A percentile compares a stretch with the other conserved stretches of the same genome.
phyloP scores from a whole-genome alignment of 1,139 yeast species.

The Geotrichum klebahnii region DNA sequence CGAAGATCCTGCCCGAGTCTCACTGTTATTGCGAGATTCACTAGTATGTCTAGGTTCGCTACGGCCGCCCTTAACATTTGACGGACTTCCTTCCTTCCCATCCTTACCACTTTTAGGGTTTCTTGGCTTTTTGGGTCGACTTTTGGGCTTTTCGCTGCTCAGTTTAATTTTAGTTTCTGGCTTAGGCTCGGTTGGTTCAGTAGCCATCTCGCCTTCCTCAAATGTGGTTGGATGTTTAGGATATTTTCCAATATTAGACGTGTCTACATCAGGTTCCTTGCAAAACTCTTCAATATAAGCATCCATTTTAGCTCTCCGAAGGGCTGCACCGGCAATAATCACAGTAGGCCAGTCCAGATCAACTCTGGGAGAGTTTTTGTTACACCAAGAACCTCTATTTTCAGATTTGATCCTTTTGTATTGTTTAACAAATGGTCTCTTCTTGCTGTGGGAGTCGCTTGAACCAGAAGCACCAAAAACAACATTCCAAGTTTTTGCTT shows the following conservation, averaged over 20 bases:
- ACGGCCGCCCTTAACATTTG: not conserved
- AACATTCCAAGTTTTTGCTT: not conserved
- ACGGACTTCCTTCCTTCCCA: not conserved
- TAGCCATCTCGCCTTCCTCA: not conserved
- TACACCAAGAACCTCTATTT: not conserved
- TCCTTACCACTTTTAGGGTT: not conserved
- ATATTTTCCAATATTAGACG: not conserved
- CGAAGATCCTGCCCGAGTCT: too few relatives aligned
- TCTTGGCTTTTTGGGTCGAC: not conserved
- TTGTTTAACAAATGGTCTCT: not conserved
- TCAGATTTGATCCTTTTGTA: not conserved
- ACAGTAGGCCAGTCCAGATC: not conserved
- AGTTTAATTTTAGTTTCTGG: not conserved
- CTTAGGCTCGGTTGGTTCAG: not conserved
- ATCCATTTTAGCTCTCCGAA: not conserved
- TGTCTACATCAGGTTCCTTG: not conserved
- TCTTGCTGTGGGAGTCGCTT: not conserved
- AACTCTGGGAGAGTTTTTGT: not conserved
- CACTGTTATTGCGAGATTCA: too few relatives aligned
- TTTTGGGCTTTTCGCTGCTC: not conserved
- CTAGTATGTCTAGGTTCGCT: too few relatives aligned
- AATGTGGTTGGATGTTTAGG: not conserved
- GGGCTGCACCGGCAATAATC: not conserved
- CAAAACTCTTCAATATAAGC: not conserved
- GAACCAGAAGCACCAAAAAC: not conserved